Evolutionary conservation across 768 basidiomycete genomes (phyloP), one percentile per base, ranked within the genome.

Genomic region (Exidia glandulosa): DNA sequence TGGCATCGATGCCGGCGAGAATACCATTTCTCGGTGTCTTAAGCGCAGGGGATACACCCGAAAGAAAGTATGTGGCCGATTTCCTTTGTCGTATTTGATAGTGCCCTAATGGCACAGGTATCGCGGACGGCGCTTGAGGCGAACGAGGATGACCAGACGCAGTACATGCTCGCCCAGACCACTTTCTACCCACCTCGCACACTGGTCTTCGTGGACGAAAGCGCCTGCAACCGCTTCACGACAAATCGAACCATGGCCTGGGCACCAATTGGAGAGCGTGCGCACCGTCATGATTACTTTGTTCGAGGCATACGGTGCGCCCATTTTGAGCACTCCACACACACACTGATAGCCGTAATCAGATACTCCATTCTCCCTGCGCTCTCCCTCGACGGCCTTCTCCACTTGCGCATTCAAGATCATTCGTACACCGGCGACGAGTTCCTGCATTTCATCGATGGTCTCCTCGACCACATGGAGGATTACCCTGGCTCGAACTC

Each of bases 121-220:
- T 7, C 34, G 34, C 34, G 34, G 34, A 36, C 16, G 7, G 34
- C 34, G 34, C 34, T 36, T 36, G 34, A 36, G 34, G 34, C 34
- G 7, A 36, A 16, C 34, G 16, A 16, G 7, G 34, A 7, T 16
- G 34, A 7, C 7, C 34, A 36, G 34, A 7, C 34, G 7, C 34
- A 16, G 7, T 36, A 36, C 34, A 36, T 36, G 34, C 34, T 7
- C 7, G 16, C 34, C 7, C 7, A 7, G 34, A 16, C 7, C 34
- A 7, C 34, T 7, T 7, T 36, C 34, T 68, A 61, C 41, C 16
- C 27, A 9, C 36, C 67, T 1, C 59, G 63, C 3, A 62, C 63
- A 29, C 68, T 69, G 6, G 66, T 75, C 2, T 75, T 75, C 58
- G 66, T 73, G 1, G 74, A 76, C 58, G 74, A 75, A 59, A 69